Base-by-base conservation (phyloP, 1,284 basidiomycete species). In the Tilletia setariae region DNA sequence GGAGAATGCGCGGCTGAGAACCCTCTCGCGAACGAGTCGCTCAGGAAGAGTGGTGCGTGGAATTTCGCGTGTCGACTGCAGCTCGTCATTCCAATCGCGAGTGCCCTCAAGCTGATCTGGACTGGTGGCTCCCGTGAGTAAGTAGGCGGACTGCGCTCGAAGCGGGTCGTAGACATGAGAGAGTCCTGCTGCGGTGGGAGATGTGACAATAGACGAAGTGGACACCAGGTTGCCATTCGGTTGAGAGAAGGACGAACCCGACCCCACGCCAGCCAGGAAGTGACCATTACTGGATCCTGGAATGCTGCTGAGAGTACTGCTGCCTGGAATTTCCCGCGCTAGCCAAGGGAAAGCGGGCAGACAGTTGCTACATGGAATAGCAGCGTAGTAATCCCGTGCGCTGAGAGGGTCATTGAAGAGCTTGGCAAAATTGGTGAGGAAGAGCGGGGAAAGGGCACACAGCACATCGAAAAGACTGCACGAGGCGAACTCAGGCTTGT, bases 21-120 rank as follows among this genome's bases (percentile, higher is more conserved):
- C 84, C 69, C 86, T 85, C 73, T 87, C 87, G 46, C 87, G 81
- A 72, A 86, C 79, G 32, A 87, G 84, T 16, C 86, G 82, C 74
- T 87, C 86, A 67, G 85, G 83, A 68, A 86, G 84, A 19, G 80
- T 84, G 32, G 79, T 76, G 67, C 83, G 82, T 13, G 86, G 86
- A 46, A 87, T 79, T 79, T 87, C 87, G 65, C 85, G 83, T 71
- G 85, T 84, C 46, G 85, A 85, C 72, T 86, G 86, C 46, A 87
- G 84, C 82, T 88, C 87, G 74, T 87, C 87, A 78, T 87, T 87
- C 87, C 87, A 88, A 77, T 88, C 87, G 67, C 87, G 83, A 3
- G 86, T 85, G 23, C 82, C 83, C 67, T 87, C 86, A 32, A 87
- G 81, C 19, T 83, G 84, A 64, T 87, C 86, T 30, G 84, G 82